These are phyloP conservation scores for Hyphodiscus sp. DNA, from an alignment of 2,329 filamentous ascomycete genomes.

Conservation along the genomic window DNA sequence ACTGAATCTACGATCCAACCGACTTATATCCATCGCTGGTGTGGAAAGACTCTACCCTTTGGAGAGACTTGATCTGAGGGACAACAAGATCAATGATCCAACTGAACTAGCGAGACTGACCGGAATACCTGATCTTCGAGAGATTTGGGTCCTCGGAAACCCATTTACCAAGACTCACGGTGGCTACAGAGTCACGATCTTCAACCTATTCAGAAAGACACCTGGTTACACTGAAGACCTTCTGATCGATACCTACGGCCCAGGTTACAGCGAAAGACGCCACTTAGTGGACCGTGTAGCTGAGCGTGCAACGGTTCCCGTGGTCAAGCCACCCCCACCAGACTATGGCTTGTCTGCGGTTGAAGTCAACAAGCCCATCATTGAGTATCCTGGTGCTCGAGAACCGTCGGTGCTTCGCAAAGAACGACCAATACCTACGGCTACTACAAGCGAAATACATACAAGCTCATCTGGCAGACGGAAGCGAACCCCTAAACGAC, in stretches of 20 bases:
- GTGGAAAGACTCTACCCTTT: conserved; percentile 83
- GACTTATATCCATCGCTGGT: conserved; percentile 78
- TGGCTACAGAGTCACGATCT: conserved; percentile 81
- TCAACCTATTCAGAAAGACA: conserved; percentile 89
- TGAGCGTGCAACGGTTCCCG: conserved; percentile 68
- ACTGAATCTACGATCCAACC: conserved; percentile 83
- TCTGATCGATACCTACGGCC: conserved; percentile 76
- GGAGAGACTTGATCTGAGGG: conserved; percentile 83
- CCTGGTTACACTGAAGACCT: conserved; percentile 89
- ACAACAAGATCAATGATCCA: conserved; percentile 87
- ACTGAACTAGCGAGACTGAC: conserved; percentile 85
- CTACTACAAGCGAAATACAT: conserved; percentile 51
- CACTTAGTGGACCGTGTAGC: conserved; percentile 76
- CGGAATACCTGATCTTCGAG: conserved; percentile 81
- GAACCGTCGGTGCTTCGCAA: conserved; percentile 52
- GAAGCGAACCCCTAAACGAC: conserved; percentile 52
- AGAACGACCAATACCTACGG: conserved; percentile 45
- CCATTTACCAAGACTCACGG: conserved; percentile 84
- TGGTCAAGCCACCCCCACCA: conserved; percentile 62
- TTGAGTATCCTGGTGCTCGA: conserved; percentile 44
- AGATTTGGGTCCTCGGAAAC: conserved; percentile 90
- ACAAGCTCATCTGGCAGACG: conserved; percentile 52
- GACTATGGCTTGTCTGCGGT: conserved; percentile 52
- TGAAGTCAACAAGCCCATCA: conserved; percentile 61
- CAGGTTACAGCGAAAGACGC: conserved; percentile 79